Conservation (phyloP, 2,329 filamentous ascomycete genomes). For the Talaromyces amestolkiae region DNA sequence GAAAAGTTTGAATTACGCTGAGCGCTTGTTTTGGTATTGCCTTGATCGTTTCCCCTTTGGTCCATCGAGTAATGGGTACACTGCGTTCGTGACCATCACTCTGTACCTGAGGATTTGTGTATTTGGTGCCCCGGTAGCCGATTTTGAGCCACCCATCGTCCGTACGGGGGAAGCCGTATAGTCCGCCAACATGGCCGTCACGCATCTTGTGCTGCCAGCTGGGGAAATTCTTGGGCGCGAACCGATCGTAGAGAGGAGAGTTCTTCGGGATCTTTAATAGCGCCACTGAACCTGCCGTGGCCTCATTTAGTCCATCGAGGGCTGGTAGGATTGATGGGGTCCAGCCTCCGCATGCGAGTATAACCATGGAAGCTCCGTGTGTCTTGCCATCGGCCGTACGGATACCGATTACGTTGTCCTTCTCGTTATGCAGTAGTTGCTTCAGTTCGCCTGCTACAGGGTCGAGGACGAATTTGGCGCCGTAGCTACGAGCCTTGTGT, state of each 20-base stretch:
- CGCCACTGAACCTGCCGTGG: conserved; percentile 49
- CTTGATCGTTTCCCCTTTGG: conserved; percentile 17
- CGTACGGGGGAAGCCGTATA: conserved; percentile 51
- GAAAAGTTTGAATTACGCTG: conserved; percentile 33
- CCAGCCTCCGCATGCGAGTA: conserved; percentile 48
- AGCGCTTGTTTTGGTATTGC: conserved; percentile 30
- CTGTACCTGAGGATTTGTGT: conserved; percentile 45
- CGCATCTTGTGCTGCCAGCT: conserved; percentile 43
- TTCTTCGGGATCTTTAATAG: conserved; percentile 45
- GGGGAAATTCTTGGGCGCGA: conserved; percentile 47
- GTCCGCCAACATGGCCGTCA: conserved; percentile 39
- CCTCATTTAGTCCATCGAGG: conserved; percentile 46
- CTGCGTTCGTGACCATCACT: conserved; percentile 41
- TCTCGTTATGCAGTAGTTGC: conserved; percentile 23
- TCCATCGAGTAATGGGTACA: conserved; percentile 43
- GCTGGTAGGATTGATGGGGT: conserved; percentile 45
- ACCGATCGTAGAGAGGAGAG: conserved; percentile 40
- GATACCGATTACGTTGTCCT: conserved; percentile 37
- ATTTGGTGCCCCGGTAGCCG: conserved; percentile 54
- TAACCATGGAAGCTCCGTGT: conserved; percentile 34
- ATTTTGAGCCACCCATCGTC: conserved; percentile 49
- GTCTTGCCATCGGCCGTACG: conserved; percentile 37
- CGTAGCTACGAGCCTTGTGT: conserved; percentile 41
- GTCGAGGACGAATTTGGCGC: conserved; percentile 46
- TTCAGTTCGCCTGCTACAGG: conserved; percentile 32